phyloP scores from a whole-genome alignment of 83 land plant species.

The Diphasiastrum complanatum region DNA sequence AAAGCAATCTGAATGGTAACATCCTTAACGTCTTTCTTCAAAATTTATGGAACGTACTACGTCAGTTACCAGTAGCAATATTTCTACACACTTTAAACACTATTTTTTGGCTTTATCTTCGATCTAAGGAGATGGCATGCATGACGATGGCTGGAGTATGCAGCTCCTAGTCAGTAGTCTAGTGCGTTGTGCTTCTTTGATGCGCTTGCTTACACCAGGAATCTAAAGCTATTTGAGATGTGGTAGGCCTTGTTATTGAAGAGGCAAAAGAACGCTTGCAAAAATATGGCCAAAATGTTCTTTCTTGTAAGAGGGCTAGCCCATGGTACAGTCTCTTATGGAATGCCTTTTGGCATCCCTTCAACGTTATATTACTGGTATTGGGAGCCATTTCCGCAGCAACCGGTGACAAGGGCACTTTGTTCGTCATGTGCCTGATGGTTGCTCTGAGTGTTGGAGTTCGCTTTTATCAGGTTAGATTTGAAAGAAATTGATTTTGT shows the following conservation, averaged over 20 bases:
- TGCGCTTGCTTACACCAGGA: too few relatives aligned
- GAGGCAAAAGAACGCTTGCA: conserved; percentile 44
- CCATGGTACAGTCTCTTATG: conserved; percentile 46
- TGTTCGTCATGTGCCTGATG: conserved; percentile 43
- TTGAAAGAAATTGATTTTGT: background rate
- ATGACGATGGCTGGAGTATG: too few relatives aligned
- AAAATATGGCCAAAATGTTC: conserved; percentile 45
- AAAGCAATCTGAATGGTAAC: too few relatives aligned
- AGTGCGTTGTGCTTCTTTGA: too few relatives aligned
- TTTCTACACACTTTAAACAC: too few relatives aligned
- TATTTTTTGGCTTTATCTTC: too few relatives aligned
- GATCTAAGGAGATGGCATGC: too few relatives aligned
- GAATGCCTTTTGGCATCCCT: conserved; percentile 50
- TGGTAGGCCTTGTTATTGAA: conserved; percentile 44
- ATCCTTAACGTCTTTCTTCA: too few relatives aligned
- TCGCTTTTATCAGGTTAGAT: conserved; percentile 46
- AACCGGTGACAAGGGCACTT: conserved; percentile 36
- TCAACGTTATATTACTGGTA: conserved; percentile 47
- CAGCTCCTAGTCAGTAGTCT: too few relatives aligned
- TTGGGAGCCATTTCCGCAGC: conserved; percentile 41
- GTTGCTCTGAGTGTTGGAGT: conserved; percentile 47
- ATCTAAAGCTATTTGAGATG: too few relatives aligned
- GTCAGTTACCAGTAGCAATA: too few relatives aligned
- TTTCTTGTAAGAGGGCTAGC: conserved; percentile 25
- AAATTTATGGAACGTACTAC: too few relatives aligned